Evolutionary conservation across 2,329 filamentous ascomycete genomes (phyloP).

Genomic region (Penicillium paneum): DNA sequence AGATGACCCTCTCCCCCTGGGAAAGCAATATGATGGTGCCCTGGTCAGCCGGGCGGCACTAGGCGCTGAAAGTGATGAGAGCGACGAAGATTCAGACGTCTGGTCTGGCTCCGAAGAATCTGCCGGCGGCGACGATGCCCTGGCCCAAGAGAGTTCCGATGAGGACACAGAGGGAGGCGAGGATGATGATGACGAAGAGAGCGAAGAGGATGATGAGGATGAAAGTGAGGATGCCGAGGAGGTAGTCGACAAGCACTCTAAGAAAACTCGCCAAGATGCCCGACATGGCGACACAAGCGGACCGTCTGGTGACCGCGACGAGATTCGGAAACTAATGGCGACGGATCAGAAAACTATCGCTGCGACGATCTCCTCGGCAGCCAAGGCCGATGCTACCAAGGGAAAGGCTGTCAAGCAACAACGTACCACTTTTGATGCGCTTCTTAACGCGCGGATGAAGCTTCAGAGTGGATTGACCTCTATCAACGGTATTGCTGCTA

Average conservation of each 20-base stretch:
- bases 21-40: constrained; percentile 75
- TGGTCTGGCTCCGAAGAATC: constrained; percentile 20
- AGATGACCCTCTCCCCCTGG: constrained; percentile 65
- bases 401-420: constrained; percentile 83
- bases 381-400: constrained; percentile 74
- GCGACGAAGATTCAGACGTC: constrained; percentile 23
- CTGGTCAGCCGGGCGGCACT: constrained; percentile 68
- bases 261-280: constrained; percentile 2
- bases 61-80: constrained; percentile 53
- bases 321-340: constrained; percentile 65
- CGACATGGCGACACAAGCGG: background rate
- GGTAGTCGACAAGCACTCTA: constrained; percentile 19
- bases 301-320: constrained; percentile 48
- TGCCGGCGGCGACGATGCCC: constrained; percentile 11
- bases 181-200: constrained; percentile 22
- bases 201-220: constrained; percentile 25
- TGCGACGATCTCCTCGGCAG: constrained; percentile 62
- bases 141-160: constrained; percentile 21
- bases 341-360: constrained; percentile 65
- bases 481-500: constrained; percentile 66
- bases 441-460: constrained; percentile 86
- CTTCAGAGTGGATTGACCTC: constrained; percentile 86
- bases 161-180: constrained; percentile 33
- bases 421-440: constrained; percentile 77
- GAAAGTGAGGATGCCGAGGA: constrained; percentile 10